Percentiles rank a stretch among this genome's conserved stretches.
phyloP scores from a whole-genome alignment of 2,329 filamentous ascomycete genomes.

The Thelonectria rubi region DNA sequence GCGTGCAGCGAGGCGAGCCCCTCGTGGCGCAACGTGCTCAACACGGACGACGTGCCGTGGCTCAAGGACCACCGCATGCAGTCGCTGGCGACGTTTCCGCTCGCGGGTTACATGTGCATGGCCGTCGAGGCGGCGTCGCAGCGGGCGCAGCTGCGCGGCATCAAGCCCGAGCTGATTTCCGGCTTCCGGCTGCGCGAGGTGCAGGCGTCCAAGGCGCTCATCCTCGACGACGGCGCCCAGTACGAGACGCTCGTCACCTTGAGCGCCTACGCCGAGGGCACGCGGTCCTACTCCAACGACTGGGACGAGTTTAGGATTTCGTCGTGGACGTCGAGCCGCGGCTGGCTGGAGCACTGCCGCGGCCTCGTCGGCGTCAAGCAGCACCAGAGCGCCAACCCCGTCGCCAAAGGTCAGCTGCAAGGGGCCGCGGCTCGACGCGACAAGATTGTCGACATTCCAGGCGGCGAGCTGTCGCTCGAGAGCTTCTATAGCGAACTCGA shows the following conservation, averaged over 20 bases:
- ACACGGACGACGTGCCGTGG: slow-evolving; percentile 63
- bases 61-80: slow-evolving; percentile 67
- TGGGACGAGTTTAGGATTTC: slow-evolving; percentile 67
- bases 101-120: slow-evolving; percentile 63
- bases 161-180: slow-evolving; percentile 34
- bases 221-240: slow-evolving; percentile 38
- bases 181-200: slow-evolving; percentile 36
- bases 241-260: slow-evolving; percentile 42
- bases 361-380: slow-evolving; percentile 57
- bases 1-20: slow-evolving; percentile 57
- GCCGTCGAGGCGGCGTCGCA: slow-evolving; percentile 57
- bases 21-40: slow-evolving; percentile 59
- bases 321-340: slow-evolving; percentile 59
- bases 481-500: slow-evolving; percentile 42
- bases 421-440: slow-evolving; percentile 25
- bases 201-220: slow-evolving; percentile 40
- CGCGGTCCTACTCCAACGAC: slow-evolving; percentile 48
- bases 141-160: slow-evolving; percentile 38
- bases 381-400: slow-evolving; percentile 31
- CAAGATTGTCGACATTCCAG: slow-evolving; percentile 5
- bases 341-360: slow-evolving; percentile 68
- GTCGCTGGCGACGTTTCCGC: slow-evolving; percentile 63
- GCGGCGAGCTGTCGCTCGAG: slow-evolving; percentile 23
- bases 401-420: slow-evolving; percentile 27
- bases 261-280: slow-evolving; percentile 42